Conservation (phyloP, 2,329 filamentous ascomycete genomes). For the Shiraia sp. region DNA sequence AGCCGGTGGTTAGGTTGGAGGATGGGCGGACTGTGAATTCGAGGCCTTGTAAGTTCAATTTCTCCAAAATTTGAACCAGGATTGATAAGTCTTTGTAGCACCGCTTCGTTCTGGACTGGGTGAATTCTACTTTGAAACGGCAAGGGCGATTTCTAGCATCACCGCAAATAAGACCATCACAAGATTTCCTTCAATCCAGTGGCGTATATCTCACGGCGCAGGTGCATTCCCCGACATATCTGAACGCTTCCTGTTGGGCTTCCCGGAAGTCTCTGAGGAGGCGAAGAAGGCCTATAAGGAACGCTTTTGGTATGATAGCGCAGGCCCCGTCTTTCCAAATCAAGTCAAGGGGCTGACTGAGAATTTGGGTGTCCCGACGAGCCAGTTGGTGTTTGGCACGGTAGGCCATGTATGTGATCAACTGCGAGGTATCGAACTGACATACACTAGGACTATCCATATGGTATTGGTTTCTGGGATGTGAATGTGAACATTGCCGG, state of each 20-base stretch:
- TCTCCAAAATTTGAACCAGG: neutral
- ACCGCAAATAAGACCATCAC: conserved; percentile 33
- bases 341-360: conserved; percentile 43
- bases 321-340: conserved; percentile 42
- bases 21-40: conserved; percentile 30
- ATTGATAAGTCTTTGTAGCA: conserved; percentile 16
- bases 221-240: conserved; percentile 43
- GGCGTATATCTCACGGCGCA: conserved; percentile 41
- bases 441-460: conserved; percentile 36
- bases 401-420: conserved; percentile 21
- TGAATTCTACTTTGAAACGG: conserved; percentile 46
- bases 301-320: conserved; percentile 45
- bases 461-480: conserved; percentile 45
- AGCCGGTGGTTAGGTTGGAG: conserved; percentile 35
- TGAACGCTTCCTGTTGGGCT: conserved; percentile 40
- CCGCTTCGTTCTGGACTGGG: conserved; percentile 40
- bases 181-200: conserved; percentile 37
- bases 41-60: conserved; percentile 37
- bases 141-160: conserved; percentile 39
- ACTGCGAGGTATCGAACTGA: neutral
- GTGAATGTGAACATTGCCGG: conserved; percentile 37
- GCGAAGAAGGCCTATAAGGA: conserved; percentile 33
- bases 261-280: conserved; percentile 27
- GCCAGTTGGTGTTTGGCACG: conserved; percentile 44
- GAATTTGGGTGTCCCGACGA: conserved; percentile 32